Base-by-base conservation (phyloP, 1,284 basidiomycete genomes). In the Cutaneotrichosporon cyanovorans region DNA sequence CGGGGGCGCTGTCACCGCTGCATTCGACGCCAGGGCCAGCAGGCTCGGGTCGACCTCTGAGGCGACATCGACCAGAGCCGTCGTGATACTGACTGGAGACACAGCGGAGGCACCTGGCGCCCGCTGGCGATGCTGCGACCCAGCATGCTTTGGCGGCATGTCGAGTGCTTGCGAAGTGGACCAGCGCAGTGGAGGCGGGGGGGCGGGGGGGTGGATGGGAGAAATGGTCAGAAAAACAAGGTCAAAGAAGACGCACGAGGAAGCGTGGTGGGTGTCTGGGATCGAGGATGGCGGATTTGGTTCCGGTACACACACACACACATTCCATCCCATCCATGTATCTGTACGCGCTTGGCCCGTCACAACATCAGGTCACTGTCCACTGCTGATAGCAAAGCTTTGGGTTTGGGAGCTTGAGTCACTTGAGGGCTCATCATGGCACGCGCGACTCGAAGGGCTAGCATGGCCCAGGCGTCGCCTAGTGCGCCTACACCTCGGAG, bases 171-270 rank as follows among this genome's bases (percentile, higher is more conserved):
- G 25, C 6, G 9, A 30, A 37, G 41, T 40, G 37, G 41, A 36
- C 37, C 16, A 22, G 16, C 8, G 20, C n/a, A 30, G 42, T 43
- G 46, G 42, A 48, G 46, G 40, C 34, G 20, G 10, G 12, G 14
- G 4, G 6, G 19, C 7, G 12, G 10, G 18, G 21, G 12, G 22
- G n/a, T n/a, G n/a, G 37, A 10, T 42, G 47, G 47, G 47, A 52
- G 43, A 52, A 52, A 52, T 42, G 44, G 11, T 11, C 19, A 48
- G 16, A 52, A 52, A 48, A 48, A 45, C 25, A 39, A 42, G n/a
- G 16, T 22, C 91, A 80, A 57, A 81, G 79, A 20, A 85, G 8
- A 34, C 14, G 25, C 25, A 28, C 25, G 8, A 28, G 25, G 25
- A 7, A 7, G 25, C 8, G 8, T 7, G 25, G 25, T 12, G 7